phyloP scores from a whole-genome alignment of 306 rosid species.

The Rosa multiflora region DNA sequence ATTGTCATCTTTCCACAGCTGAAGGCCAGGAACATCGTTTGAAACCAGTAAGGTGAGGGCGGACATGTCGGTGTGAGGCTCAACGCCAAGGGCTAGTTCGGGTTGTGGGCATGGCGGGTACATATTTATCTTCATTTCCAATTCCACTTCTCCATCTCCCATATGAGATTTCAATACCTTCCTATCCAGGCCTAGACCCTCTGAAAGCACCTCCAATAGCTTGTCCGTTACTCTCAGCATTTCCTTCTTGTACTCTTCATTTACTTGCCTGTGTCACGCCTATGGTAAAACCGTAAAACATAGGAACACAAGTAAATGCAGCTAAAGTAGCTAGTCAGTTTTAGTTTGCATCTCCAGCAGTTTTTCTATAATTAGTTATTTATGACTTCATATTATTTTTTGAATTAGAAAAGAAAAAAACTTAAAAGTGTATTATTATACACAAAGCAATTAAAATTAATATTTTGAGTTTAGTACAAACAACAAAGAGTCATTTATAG shows the following conservation, averaged over 20 bases:
- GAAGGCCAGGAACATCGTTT: constrained; percentile 60
- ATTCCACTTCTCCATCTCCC: constrained; percentile 47
- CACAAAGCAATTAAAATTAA: too few relatives aligned
- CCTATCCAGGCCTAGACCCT: constrained; percentile 53
- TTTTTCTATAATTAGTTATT: background rate
- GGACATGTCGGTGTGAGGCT: constrained; percentile 79
- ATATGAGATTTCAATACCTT: constrained; percentile 34
- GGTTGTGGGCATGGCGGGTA: constrained; percentile 81
- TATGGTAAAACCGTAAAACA: background rate
- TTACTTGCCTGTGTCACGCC: constrained; percentile 39
- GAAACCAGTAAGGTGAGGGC: constrained; percentile 57
- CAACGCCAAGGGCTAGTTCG: constrained; percentile 63
- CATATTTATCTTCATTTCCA: constrained; percentile 76
- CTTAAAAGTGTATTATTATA: too few relatives aligned
- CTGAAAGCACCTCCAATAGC: constrained; percentile 47
- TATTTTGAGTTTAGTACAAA: too few relatives aligned
- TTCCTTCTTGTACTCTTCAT: constrained; percentile 52
- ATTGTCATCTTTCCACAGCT: constrained; percentile 42
- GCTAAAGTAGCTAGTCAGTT: background rate
- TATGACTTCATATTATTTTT: too few relatives aligned
- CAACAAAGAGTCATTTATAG: background rate
- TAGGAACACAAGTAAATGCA: background rate
- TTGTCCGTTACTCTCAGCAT: constrained; percentile 33
- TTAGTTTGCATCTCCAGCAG: background rate
- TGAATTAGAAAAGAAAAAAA: too few relatives aligned